A percentile compares a stretch with the other conserved stretches of the same genome.
phyloP scores from a whole-genome alignment of 768 basidiomycete species.

The Lentinula boryana region DNA sequence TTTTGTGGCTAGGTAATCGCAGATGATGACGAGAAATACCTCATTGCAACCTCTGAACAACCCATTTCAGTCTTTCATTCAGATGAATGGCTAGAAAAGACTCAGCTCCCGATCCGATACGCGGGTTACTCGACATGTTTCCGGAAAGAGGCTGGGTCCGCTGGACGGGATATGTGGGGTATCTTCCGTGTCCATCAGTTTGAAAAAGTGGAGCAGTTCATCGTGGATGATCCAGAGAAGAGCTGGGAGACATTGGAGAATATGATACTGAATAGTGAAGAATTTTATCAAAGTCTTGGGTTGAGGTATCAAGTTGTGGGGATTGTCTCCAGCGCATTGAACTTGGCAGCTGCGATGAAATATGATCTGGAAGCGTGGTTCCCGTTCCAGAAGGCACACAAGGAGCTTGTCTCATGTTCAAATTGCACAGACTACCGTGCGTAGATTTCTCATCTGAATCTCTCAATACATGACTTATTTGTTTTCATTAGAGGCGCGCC shows the following conservation, averaged over 20 bases:
- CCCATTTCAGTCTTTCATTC: constrained; percentile 95
- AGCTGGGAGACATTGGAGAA: constrained; percentile 91
- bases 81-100: constrained; percentile 96
- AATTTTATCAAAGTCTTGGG: constrained; percentile 92
- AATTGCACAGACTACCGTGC: constrained; percentile 99
- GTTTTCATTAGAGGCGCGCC: constrained; percentile 66
- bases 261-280: constrained; percentile 89
- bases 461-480: not conserved
- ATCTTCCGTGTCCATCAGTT: constrained; percentile 99
- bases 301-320: constrained; percentile 89
- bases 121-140: constrained; percentile 94
- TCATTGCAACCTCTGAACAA: constrained; percentile 98
- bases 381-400: constrained; percentile 94
- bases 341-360: constrained; percentile 96
- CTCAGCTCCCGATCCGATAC: constrained; percentile 88
- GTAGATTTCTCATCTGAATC: constrained; percentile 18
- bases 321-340: constrained; percentile 95
- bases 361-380: constrained; percentile 99
- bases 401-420: constrained; percentile 95
- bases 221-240: constrained; percentile 89
- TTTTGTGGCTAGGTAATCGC: constrained; percentile 54
- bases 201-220: constrained; percentile 98
- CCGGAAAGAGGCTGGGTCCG: constrained; percentile 97
- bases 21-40: constrained; percentile 92
- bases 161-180: constrained; percentile 98